A percentile compares a stretch with the other conserved stretches of the same genome.
Evolutionary conservation across 768 basidiomycete genomes (phyloP).

Genomic region (Mycena albidolilacea): DNA sequence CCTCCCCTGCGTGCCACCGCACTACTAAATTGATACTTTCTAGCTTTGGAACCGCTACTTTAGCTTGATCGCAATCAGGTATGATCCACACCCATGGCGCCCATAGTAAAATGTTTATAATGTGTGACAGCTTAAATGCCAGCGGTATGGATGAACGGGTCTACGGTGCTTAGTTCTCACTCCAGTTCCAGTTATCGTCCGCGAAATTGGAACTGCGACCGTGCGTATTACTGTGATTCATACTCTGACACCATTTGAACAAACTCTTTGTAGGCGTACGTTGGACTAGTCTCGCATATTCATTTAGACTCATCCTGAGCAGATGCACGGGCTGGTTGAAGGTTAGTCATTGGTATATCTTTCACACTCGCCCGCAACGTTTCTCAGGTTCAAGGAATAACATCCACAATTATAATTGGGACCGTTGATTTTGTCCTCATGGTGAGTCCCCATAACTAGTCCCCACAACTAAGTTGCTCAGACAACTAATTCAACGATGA

Average conservation of each 20-base stretch:
- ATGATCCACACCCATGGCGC: no score
- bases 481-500: background rate
- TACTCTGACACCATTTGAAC: no score
- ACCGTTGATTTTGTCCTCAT: slow-evolving; percentile 25
- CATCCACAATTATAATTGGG: slow-evolving; percentile 16
- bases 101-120: no score
- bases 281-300: background rate
- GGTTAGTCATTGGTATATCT: background rate
- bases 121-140: slow-evolving; percentile 8
- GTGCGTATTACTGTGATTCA: background rate
- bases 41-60: slow-evolving; percentile 31
- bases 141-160: background rate
- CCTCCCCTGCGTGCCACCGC: no score
- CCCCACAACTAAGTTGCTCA: no score
- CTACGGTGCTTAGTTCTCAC: background rate
- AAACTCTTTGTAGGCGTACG: slow-evolving; percentile 18
- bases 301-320: background rate
- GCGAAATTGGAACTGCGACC: slow-evolving; percentile 11
- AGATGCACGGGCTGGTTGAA: slow-evolving; percentile 24
- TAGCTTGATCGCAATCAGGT: slow-evolving; percentile 29
- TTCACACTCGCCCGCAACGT: background rate
- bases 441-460: background rate
- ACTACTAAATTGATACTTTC: background rate
- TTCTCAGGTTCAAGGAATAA: slow-evolving; percentile 17
- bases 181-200: slow-evolving; percentile 12